phyloP scores from a whole-genome alignment of 768 basidiomycete genomes.

The Termitomyces sp. region DNA sequence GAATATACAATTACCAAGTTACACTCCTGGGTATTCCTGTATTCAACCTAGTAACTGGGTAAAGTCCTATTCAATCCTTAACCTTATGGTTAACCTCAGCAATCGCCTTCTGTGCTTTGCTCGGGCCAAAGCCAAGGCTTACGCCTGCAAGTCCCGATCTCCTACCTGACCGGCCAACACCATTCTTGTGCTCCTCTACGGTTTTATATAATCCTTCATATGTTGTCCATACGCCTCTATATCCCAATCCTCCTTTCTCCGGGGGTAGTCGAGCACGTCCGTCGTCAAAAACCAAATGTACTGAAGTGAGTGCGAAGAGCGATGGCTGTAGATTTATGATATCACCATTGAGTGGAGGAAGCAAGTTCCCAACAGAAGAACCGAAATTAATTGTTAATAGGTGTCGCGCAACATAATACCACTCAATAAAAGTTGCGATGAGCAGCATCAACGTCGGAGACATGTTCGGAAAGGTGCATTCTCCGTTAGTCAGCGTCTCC shows the following conservation, averaged over 20 bases:
- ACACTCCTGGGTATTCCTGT: not conserved
- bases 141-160: constrained; percentile 39
- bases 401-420: constrained; percentile 43
- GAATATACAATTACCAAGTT: not conserved
- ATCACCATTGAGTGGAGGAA: constrained; percentile 44
- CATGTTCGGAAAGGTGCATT: constrained; percentile 46
- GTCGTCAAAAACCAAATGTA: constrained; percentile 61
- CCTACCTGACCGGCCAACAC: constrained; percentile 28
- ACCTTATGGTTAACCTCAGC: constrained; percentile 23
- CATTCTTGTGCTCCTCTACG: constrained; percentile 39
- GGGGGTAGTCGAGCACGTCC: constrained; percentile 54
- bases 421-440: constrained; percentile 56
- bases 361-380: constrained; percentile 25
- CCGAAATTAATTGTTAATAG: constrained; percentile 25
- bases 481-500: constrained; percentile 49
- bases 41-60: constrained; percentile 22
- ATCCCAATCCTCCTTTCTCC: constrained; percentile 57
- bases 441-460: constrained; percentile 61
- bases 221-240: constrained; percentile 52
- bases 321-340: constrained; percentile 54
- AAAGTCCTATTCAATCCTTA: constrained; percentile 18
- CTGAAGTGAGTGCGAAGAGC: constrained; percentile 43
- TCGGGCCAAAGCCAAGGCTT: constrained; percentile 33
- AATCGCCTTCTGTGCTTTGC: constrained; percentile 21
- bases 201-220: constrained; percentile 55